Percentiles rank a stretch among this genome's conserved stretches.
Conservation (phyloP, 2,329 filamentous ascomycete species). For the Chaetomium olivaceum region DNA sequence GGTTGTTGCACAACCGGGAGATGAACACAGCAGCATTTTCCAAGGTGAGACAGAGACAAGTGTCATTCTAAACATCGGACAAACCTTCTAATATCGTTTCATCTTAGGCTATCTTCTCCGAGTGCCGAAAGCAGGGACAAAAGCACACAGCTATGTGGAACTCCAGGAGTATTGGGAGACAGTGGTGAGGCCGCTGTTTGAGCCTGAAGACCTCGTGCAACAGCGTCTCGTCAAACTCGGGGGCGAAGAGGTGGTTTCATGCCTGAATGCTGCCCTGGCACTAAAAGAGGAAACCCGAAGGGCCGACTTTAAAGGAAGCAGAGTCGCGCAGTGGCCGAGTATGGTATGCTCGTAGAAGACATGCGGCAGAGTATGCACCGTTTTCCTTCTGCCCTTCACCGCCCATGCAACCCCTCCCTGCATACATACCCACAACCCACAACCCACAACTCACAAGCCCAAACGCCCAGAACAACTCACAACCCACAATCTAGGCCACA, state of each 20-base stretch:
- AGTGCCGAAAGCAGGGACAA: conserved; percentile 57
- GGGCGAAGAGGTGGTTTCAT: conserved; percentile 42
- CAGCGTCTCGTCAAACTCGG: conserved; percentile 56
- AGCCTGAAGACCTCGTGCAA: conserved; percentile 52
- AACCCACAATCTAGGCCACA: conserved; percentile 11
- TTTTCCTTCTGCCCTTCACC: background rate
- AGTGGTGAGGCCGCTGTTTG: conserved; percentile 58
- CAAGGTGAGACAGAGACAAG: conserved; percentile 6
- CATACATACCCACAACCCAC: background rate
- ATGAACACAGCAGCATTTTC: conserved; percentile 13
- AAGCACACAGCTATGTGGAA: conserved; percentile 46
- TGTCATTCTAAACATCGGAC: background rate
- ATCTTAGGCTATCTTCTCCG: conserved; percentile 56
- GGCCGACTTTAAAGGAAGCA: conserved; percentile 51
- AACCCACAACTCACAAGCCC: background rate
- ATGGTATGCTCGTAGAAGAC: conserved; percentile 71
- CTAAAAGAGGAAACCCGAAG: conserved; percentile 37
- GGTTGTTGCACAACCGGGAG: conserved; percentile 39
- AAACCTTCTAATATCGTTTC: background rate
- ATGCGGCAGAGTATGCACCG: conserved; percentile 56
- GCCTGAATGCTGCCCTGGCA: conserved; percentile 60
- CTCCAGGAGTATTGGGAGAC: conserved; percentile 52
- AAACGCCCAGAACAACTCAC: background rate
- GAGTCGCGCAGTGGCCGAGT: conserved; percentile 56
- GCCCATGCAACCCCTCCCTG: background rate